These are phyloP conservation scores for Phlebiopsis flavidoalba DNA, from an alignment of 768 basidiomycete genomes.

Conservation along the genomic window DNA sequence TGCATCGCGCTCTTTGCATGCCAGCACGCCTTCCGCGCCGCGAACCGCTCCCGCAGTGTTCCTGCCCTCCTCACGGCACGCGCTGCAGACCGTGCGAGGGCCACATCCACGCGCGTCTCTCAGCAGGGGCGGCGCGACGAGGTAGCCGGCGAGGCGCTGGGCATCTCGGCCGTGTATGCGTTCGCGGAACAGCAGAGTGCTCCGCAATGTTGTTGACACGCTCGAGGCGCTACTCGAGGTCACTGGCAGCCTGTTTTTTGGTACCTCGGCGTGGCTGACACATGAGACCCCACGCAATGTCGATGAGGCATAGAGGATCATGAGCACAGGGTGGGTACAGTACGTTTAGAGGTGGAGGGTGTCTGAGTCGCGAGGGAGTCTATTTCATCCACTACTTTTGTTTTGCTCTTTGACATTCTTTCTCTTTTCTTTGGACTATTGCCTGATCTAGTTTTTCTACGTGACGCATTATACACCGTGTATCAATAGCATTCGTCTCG, in stretches of 20 bases:
- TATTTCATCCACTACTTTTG: no score
- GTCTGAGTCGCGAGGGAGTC: neutral
- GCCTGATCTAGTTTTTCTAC: no score
- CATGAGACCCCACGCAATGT: slow-evolving; percentile 14
- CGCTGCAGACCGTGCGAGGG: slow-evolving; percentile 30
- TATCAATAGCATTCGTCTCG: no score
- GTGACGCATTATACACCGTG: no score
- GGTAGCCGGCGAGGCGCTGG: slow-evolving; percentile 25
- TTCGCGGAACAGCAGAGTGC: slow-evolving; percentile 39
- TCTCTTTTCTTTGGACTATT: no score
- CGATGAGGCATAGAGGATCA: slow-evolving; percentile 15
- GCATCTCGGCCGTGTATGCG: slow-evolving; percentile 35
- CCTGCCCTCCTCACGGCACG: slow-evolving; percentile 40
- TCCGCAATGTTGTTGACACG: slow-evolving; percentile 36
- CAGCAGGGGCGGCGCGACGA: slow-evolving; percentile 20
- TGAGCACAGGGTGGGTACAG: slow-evolving; percentile 27
- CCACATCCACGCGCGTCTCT: slow-evolving; percentile 31
- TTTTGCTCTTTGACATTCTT: no score
- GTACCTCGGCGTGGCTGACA: slow-evolving; percentile 39
- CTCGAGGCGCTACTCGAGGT: slow-evolving; percentile 37
- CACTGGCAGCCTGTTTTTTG: slow-evolving; percentile 38
- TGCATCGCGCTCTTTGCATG: slow-evolving; percentile 43
- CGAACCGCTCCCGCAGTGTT: slow-evolving; percentile 48
- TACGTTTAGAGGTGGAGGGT: slow-evolving; percentile 24
- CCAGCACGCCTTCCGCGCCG: slow-evolving; percentile 43